phyloP scores from a whole-genome alignment of 1,284 basidiomycete species.

The Testicularia cyperi region DNA sequence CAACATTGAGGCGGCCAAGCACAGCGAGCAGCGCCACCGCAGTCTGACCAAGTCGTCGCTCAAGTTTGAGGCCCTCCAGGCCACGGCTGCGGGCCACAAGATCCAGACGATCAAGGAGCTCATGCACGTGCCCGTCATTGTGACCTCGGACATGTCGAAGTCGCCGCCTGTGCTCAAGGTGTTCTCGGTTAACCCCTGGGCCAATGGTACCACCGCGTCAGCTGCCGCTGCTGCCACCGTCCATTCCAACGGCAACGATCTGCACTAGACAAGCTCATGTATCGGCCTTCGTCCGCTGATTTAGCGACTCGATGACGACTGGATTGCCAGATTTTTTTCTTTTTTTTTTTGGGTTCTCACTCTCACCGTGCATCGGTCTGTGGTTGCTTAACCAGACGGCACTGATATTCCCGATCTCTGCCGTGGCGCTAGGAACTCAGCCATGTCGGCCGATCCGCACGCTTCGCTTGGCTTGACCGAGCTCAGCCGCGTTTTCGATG shows the following conservation, averaged over 20 bases:
- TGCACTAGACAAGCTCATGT: conserved; percentile 4
- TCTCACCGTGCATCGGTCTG: too few relatives aligned
- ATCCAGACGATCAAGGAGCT: conserved; percentile 50
- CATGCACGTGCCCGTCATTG: conserved; percentile 44
- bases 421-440: too few relatives aligned
- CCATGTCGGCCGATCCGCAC: too few relatives aligned
- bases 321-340: too few relatives aligned
- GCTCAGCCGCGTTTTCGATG: too few relatives aligned
- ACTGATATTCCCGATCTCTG: too few relatives aligned
- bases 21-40: conserved; percentile 29
- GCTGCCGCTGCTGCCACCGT: conserved; percentile 4
- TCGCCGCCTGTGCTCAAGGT: conserved; percentile 56
- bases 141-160: conserved; percentile 55
- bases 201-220: too few relatives aligned
- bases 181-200: conserved; percentile 28
- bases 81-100: conserved; percentile 9
- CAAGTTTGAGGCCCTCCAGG: conserved; percentile 28
- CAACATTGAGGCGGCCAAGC: conserved; percentile 39
- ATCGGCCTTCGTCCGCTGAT: too few relatives aligned
- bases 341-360: too few relatives aligned
- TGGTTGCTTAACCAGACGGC: too few relatives aligned
- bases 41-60: conserved; percentile 29
- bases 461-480: too few relatives aligned
- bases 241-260: background rate
- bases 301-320: too few relatives aligned